Base-by-base conservation (phyloP, 495 filamentous ascomycete genomes). In the Jackrogersella minutella region DNA sequence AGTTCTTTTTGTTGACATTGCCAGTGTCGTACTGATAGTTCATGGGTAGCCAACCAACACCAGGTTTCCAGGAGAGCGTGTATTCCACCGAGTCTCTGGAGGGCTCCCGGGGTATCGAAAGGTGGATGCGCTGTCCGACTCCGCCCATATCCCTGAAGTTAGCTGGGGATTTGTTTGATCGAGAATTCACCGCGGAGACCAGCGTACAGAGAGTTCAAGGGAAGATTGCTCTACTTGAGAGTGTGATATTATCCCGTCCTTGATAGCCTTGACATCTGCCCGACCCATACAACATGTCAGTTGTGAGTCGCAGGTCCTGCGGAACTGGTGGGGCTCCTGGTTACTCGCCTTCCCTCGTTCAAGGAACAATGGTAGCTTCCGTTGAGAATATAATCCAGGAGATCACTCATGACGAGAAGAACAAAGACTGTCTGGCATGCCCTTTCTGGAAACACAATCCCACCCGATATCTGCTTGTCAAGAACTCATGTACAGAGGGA, bases 101-200 rank as follows among this genome's bases (percentile, higher is more conserved):
- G n/a, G 58, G 58, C 43, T 58, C 52, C 1, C 47, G 41, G 55
- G 65, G 58, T 6, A 63, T 68, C 24, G 58, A 68, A 22, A 31
- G 53, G 53, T 68, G 65, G 58, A 68, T 68, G 65, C 65, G 58
- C 30, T 68, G 65, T 24, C 65, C 65, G 19, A 68, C 65, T 22
- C 65, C 65, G 8, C 58, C 58, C 3, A 34, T 68, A 49, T 68
- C 65, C 6, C 16, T 3, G 10, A 55, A 54, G 26, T 41, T 68
- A 14, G 16, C 17, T n/a, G 53, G 16, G 9, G 44, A 68, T 11
- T 19, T 9, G n/a, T 49, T 54, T 7, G 37, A 54, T n/a, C 53
- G 9, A 19, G 30, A 53, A 63, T 19, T 30, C 2, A 4, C 58
- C 4, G 8, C 36, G 37, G 21, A 28, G 26, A 33, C 17, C 19